Evolutionary conservation across 352 stramenopile species (phyloP).

Genomic region (Phytophthora hybrid): DNA sequence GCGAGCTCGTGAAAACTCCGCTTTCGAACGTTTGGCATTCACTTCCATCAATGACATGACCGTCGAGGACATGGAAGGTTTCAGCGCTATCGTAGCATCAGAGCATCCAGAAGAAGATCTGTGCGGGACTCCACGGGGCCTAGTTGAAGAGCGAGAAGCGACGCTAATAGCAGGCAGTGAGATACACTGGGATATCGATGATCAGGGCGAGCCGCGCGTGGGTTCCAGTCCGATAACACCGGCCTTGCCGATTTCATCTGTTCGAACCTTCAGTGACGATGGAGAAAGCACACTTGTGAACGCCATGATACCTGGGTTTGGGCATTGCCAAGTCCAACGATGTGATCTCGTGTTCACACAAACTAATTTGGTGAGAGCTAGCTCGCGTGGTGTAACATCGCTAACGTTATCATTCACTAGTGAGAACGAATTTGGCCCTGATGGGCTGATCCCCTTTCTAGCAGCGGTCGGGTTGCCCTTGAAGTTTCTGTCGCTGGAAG

Average conservation of each 20-base stretch:
- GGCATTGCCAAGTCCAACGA: neutral
- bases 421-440: neutral
- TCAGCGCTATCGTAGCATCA: neutral
- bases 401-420: neutral
- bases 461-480: neutral
- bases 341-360: neutral
- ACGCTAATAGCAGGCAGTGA: neutral
- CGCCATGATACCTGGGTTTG: neutral
- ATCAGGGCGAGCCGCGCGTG: neutral
- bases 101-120: neutral
- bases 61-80: neutral
- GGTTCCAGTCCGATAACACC: neutral
- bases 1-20: neutral
- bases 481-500: neutral
- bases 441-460: neutral
- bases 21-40: neutral
- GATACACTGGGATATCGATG: neutral
- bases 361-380: neutral
- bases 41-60: neutral
- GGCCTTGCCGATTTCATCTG: neutral
- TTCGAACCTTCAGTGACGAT: neutral
- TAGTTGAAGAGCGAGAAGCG: neutral
- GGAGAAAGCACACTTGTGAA: neutral
- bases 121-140: neutral
- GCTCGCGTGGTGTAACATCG: neutral